Base-by-base conservation (phyloP, 495 filamentous ascomycete genomes). In the Trichoderma gamsii region DNA sequence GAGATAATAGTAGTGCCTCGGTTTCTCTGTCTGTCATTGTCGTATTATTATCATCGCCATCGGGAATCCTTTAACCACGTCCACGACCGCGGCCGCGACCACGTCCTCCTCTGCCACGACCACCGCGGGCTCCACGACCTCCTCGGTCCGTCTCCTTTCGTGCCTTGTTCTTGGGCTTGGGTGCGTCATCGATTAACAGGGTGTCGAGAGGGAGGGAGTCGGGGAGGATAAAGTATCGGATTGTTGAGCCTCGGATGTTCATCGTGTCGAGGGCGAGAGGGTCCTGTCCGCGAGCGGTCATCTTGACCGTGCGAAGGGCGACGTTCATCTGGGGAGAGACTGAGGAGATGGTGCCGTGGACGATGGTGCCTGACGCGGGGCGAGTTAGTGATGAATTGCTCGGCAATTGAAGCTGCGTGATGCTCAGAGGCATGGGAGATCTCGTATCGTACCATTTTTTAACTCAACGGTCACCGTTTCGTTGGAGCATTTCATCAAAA, bases 141-240 rank as follows among this genome's bases (percentile, higher is more conserved):
- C 89, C 88, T 66, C 87, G 80, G 41, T 65, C 63, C 38, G 87
- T 83, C 79, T 99, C 96, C 84, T 99, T 99, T 74, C 95, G 83
- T 38, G 95, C 94, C 87, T 98, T 98, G 79, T 99, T 98, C 88
- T 98, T 98, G 64, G 95, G 94, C 82, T 99, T 99, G 41, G 93
- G 92, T 66, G 92, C 88, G 77, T 99, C 95, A 73, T 99, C 95
- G 68, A 99, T 92, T 16, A 99, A 82, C 41, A 99, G 85, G 16
- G 93, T 96, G 76, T 99, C 95, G 61, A 99, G 85, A 21, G 93
- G 95, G 67, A 99, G 85, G 63, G 89, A 93, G 79, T 99, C 95
- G 41, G 95, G 95, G 5, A 98, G 88, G 74, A 97, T 95, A 77
- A 89, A 92, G 78, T 97, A 97, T 70, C 94, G 86, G 73, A 98